Evolutionary conservation across 2,329 filamentous ascomycete species (phyloP), one percentile per base, ranked within the genome.

Genomic region (Cladosporium sp.): DNA sequence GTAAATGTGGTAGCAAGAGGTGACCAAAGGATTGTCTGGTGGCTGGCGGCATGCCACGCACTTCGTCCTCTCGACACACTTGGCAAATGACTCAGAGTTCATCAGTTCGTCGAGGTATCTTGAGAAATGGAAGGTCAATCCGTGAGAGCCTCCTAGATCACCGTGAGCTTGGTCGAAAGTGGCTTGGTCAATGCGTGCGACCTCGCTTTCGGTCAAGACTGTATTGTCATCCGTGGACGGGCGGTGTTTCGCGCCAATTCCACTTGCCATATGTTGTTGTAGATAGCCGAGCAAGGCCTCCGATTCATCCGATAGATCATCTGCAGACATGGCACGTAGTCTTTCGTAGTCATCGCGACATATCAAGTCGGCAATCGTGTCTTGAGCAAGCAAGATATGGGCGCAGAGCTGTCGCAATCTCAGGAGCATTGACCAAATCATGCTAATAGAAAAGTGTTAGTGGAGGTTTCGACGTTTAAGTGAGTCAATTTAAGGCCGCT

Each of bases 1-100:
- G 55, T 79, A 79, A 4, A 82, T 61, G 53, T 84, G 80, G 13
- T 69, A 65, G 58, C 81, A 84, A 4, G 69, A 63, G 0, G 78
- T 78, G 25, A 78, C 64, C 8, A 69, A 62, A 0, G 75, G 68
- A 0, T 70, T 55, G 0, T 62, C 55, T 0, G 76, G 75, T 0
- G 61, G 42, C 18, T 59, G 56, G 2, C 59, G 54, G 62, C 80
- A 83, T 1, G 58, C 53, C 2, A 60, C 55, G 58, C 79, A 82
- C 2, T 59, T 55, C 0, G 58, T 63, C 3, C 69, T 56, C 4
- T 59, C n/a, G 4, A 8, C 11, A 3, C 38, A 39, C 7, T 15
- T 22, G 1, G 30, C 35, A 15, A 22, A 47, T 3, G 35, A 30
- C 13, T 47, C 43, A 3, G 35, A 39, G 7, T 12, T 20, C 25